These are phyloP conservation scores for Trichothecium sympodiale DNA, from an alignment of 2,329 filamentous ascomycete genomes.

Conservation along the genomic window DNA sequence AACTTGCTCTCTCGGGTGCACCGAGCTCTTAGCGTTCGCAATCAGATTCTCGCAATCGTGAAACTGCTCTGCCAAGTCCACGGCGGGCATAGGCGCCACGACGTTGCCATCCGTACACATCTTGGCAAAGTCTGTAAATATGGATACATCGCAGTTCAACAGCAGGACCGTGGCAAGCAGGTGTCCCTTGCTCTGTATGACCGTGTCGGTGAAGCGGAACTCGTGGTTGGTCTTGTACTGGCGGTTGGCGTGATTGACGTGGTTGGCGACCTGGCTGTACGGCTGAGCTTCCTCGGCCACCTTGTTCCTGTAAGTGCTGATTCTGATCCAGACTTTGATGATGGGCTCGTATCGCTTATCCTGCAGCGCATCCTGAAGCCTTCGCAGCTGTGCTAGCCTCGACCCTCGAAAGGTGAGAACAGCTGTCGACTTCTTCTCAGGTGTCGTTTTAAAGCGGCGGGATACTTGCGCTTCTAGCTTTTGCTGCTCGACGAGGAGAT, in stretches of 20 bases:
- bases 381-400: conserved; percentile 3
- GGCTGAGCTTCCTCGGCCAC: conserved; percentile 36
- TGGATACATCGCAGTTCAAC: conserved; percentile 34
- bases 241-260: conserved; percentile 28
- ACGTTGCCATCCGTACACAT: background rate
- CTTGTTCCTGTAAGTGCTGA: conserved; percentile 8
- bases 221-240: conserved; percentile 9
- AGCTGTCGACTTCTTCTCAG: background rate
- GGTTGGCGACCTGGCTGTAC: conserved; percentile 31
- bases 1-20: conserved; percentile 29
- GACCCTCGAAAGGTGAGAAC: background rate
- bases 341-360: conserved; percentile 5
- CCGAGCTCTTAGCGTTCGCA: conserved; percentile 19
- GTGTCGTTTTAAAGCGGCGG: background rate
- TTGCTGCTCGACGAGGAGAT: conserved; percentile 6
- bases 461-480: conserved; percentile 1
- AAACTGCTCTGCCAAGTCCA: conserved; percentile 19
- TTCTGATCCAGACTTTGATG: conserved; percentile 5
- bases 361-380: conserved; percentile 1
- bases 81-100: conserved; percentile 6
- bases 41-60: conserved; percentile 28
- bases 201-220: conserved; percentile 24
- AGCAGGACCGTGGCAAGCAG: conserved; percentile 32
- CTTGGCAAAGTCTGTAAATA: conserved; percentile 20
- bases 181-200: conserved; percentile 21